Conservation (phyloP, 2,329 filamentous ascomycete genomes). For the Sphaceloma murrayae region DNA sequence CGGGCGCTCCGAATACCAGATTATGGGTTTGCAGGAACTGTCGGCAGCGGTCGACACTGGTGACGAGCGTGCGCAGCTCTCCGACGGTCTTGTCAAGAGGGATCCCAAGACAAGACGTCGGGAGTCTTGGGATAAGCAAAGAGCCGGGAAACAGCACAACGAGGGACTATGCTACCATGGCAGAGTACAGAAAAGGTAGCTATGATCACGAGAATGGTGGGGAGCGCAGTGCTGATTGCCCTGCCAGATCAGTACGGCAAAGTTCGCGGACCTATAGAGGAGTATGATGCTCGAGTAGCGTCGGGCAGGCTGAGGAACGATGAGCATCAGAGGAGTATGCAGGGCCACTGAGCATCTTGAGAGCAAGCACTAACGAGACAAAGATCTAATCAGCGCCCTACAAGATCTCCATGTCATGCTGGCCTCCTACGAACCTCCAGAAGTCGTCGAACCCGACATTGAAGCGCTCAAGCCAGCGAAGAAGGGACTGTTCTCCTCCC, state of each 20-base stretch:
- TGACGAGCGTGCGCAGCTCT: too few species aligned
- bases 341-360: background rate
- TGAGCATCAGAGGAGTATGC: conserved; percentile 73
- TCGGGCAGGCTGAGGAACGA: conserved; percentile 71
- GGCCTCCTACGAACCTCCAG: conserved; percentile 59
- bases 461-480: conserved; percentile 53
- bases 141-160: background rate
- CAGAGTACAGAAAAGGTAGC: conserved; percentile 22
- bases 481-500: conserved; percentile 47
- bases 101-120: too few species aligned
- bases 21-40: background rate
- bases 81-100: too few species aligned
- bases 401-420: conserved; percentile 85
- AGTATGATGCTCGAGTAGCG: conserved; percentile 77
- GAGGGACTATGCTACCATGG: conserved; percentile 25
- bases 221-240: background rate
- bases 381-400: conserved; percentile 81
- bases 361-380: conserved; percentile 18
- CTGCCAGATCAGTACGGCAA: conserved; percentile 15
- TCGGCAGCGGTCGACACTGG: background rate
- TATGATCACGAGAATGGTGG: too few species aligned
- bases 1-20: background rate
- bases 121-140: background rate
- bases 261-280: conserved; percentile 61
- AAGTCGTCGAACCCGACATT: conserved; percentile 66